Evolutionary conservation across 805 yeast species (phyloP).

Genomic region (Wickerhamiella vanderwaltii): DNA sequence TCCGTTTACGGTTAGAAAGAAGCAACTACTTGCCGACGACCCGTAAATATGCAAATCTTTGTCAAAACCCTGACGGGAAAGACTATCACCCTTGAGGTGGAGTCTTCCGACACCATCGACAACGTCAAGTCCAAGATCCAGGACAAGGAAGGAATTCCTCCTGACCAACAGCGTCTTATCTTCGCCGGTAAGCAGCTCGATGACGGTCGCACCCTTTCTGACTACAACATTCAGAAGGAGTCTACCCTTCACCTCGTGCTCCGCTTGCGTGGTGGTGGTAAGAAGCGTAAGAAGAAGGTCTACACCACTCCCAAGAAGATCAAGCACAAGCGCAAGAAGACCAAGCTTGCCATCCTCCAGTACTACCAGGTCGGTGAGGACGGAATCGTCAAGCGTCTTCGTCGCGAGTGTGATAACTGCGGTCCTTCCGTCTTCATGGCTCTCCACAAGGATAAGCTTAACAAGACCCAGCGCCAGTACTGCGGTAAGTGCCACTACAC

Average conservation of each 20-base stretch:
- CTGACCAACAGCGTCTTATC: conserved; percentile 94
- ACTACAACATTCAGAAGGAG: conserved; percentile 98
- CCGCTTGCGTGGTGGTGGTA: conserved; percentile 99
- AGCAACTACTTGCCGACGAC: conserved; percentile 29
- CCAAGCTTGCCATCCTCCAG: conserved; percentile 97
- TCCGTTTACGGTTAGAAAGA: conserved; percentile 21
- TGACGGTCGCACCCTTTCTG: conserved; percentile 85
- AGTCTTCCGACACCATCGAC: conserved; percentile 95
- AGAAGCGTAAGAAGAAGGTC: conserved; percentile 99
- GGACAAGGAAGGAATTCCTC: conserved; percentile 97
- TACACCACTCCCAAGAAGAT: conserved; percentile 99
- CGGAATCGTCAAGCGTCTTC: conserved; percentile 96
- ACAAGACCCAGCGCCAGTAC: conserved; percentile 97
- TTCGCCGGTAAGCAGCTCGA: conserved; percentile 97
- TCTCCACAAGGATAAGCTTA: conserved; percentile 82
- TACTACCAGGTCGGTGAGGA: conserved; percentile 99
- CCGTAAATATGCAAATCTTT: conserved; percentile 53
- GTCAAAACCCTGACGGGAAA: conserved; percentile 99
- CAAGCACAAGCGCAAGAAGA: conserved; percentile 99
- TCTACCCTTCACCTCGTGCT: conserved; percentile 91
- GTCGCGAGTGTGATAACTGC: conserved; percentile 96
- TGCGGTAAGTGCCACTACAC: conserved; percentile 99
- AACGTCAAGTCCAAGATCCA: conserved; percentile 93
- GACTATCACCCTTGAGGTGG: conserved; percentile 95
- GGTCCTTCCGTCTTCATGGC: conserved; percentile 99